Base-by-base conservation (phyloP, 2,329 filamentous ascomycete genomes). In the Pseudonectria buxi region DNA sequence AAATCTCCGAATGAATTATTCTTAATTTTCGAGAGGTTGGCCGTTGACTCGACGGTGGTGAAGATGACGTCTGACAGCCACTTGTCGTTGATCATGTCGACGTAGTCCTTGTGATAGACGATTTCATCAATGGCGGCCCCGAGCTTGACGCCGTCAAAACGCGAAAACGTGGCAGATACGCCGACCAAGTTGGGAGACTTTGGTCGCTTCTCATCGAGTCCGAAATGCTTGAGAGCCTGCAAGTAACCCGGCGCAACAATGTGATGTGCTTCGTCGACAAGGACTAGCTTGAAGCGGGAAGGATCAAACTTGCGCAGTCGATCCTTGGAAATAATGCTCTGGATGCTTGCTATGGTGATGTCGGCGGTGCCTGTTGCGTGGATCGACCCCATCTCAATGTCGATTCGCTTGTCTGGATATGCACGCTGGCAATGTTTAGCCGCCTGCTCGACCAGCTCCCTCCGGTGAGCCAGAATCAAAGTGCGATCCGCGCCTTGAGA, bases 251-350 rank as follows among this genome's bases (percentile, higher is more conserved):
- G 72, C 1, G 92, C 85, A 29, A 95, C 89, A 35, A 96, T 94
- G 60, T 98, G 92, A 58, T 98, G 92, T 4, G 90, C 92, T 62
- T 98, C 92, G 46, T 98, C 92, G 4, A 98, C 90, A 3, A 98
- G 72, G 0, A 98, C 67, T 0, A 98, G 76, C 62, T 98, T 98
- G 69, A 90, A 96, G 7, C 67, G 68, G 0, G 59, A 61, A 0
- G 88, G 84, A 46, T 94, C 77, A 51, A 90, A 96, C 55, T 95
- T 95, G 25, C 61, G 55, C n/a, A 96, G 71, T 2, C 92, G 76
- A 34, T 81, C 76, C 10, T 77, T 76, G 5, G 86, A 94, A 7
- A 72, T 77, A 49, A 98, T 78, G 58, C 86, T 95, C 53, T 83
- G 81, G 25, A 98, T 74, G 24, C 90, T 95, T 29, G 90, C 92